Evolutionary conservation across 139 green algal species (phyloP), one percentile per base, ranked within the genome.

Genomic region (Pseudopediastrum boryanum): DNA sequence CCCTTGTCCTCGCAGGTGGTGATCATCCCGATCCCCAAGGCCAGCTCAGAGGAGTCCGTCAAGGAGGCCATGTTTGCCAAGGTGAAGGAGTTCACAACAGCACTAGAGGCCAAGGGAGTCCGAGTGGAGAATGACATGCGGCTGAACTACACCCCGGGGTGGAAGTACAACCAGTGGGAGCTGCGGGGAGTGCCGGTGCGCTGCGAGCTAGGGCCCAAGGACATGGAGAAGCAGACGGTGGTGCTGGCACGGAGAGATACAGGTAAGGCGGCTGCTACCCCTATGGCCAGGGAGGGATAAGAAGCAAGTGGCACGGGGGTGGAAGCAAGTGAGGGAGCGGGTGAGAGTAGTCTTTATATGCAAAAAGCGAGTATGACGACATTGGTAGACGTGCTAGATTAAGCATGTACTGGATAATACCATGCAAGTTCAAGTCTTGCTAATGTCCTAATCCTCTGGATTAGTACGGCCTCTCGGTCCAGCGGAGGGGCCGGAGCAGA

Each of bases 131-230:
- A 83, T 4, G 96, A 99, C 84, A 54, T 59, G 23, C 85, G 96
- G 31, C 85, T 95, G 42, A 98, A 98, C 91, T 98, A 99, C 91
- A 98, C 94, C 31, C 96, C 96, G 10, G 75, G 75, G 27, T 82
- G 95, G 95, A 99, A 99, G 91, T 99, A 99, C 90, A 98, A 97
- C 87, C 91, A 97, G 89, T 99, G 96, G 96, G 96, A 99, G 88
- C 83, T 99, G 46, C 95, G 95, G 86, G 96, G 96, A 36, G 89
- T 99, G 50, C 96, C 96, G 27, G 56, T 99, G 7, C 91, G 96
- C 29, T 44, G 96, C 44, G 96, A 99, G 89, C 83, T 99, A 42
- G 96, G 96, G 0, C 93, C 92, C n/a, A 92, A 90, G 72, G 96
- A 99, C 86, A 93, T 99, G 85, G 89, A 97, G 36, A 92, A 90